These are phyloP conservation scores for Cutaneotrichosporon spelunceum DNA, from an alignment of 1,284 basidiomycete species.

Conservation along the genomic window DNA sequence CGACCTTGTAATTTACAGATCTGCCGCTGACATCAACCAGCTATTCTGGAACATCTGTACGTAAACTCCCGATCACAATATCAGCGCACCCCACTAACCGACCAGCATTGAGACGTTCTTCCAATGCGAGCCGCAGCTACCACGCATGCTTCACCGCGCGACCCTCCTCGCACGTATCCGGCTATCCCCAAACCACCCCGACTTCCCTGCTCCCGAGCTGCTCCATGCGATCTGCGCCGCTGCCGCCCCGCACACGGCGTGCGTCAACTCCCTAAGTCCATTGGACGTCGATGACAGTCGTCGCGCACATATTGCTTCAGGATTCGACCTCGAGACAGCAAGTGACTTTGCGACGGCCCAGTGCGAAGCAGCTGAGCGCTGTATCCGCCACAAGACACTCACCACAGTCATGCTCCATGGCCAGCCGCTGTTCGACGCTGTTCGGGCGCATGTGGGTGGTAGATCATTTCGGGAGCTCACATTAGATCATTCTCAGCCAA, in stretches of 20 bases:
- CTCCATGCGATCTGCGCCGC: slow-evolving; percentile 54
- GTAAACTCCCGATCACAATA: not conserved
- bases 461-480: not conserved
- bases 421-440: slow-evolving; percentile 35
- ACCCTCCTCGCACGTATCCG: slow-evolving; percentile 48
- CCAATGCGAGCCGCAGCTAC: slow-evolving; percentile 41
- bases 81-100: not conserved
- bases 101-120: slow-evolving; percentile 47
- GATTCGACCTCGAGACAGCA: slow-evolving; percentile 33
- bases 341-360: slow-evolving; percentile 46
- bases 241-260: slow-evolving; percentile 48
- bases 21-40: not conserved
- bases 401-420: slow-evolving; percentile 36
- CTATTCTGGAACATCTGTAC: slow-evolving; percentile 11
- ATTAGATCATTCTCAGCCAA: slow-evolving; percentile 35
- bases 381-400: slow-evolving; percentile 30
- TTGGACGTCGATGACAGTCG: slow-evolving; percentile 32
- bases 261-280: slow-evolving; percentile 35
- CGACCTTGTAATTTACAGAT: not conserved
- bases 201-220: slow-evolving; percentile 52
- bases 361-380: slow-evolving; percentile 32
- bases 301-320: slow-evolving; percentile 24
- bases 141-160: slow-evolving; percentile 47
- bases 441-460: slow-evolving; percentile 34
- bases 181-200: slow-evolving; percentile 48